Base-by-base conservation (phyloP, 176 grass and related monocot genomes). In the Coix lacrymajobi region DNA sequence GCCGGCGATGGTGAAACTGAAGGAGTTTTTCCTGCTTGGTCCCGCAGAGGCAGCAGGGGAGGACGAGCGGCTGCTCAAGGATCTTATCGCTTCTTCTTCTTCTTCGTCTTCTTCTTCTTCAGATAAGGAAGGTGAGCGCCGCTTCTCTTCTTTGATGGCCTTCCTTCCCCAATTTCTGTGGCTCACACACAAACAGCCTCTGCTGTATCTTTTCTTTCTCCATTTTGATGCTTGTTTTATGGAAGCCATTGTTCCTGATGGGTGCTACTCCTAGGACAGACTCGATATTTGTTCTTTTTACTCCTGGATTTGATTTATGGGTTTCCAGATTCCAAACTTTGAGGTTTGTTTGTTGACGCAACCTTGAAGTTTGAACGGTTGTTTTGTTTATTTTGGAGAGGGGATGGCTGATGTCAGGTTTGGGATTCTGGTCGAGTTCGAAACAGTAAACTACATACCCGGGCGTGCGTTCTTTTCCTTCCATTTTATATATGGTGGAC, bases 1-100 rank as follows among this genome's bases (percentile, higher is more conserved):
- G 62, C 77, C 51, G 54, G 37, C 29, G 28, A 85, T 92, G 82
- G 85, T 85, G 78, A 92, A 92, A 86, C 88, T 92, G 13, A 88
- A 75, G 62, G 87, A 84, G 67, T 84, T 60, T 81, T 90, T 90
- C 75, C 10, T 92, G 81, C 75, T 80, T 86, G 67, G 79, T 64
- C 82, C 90, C 41, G 81, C 85, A 92, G 92, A 90, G 58, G 68
- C 38, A 17, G 61, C 26, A 58, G 48, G 66, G 58, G 88, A 85
- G 25, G 88, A 79, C 67, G 79, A 63, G 64, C 66, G 52, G 29
- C 43, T 49, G 43, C 70, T 73, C 24, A 32, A 71, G 60, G 88
- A 85, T 85, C 46, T 88, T 66, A 74, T 60, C 40, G 68, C 16
- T 64, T 77, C 89, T 58, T 74, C 89, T 64, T 69, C 57, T 33